phyloP scores from a whole-genome alignment of 345 rosid genomes.

The Arabis hirsuta region DNA sequence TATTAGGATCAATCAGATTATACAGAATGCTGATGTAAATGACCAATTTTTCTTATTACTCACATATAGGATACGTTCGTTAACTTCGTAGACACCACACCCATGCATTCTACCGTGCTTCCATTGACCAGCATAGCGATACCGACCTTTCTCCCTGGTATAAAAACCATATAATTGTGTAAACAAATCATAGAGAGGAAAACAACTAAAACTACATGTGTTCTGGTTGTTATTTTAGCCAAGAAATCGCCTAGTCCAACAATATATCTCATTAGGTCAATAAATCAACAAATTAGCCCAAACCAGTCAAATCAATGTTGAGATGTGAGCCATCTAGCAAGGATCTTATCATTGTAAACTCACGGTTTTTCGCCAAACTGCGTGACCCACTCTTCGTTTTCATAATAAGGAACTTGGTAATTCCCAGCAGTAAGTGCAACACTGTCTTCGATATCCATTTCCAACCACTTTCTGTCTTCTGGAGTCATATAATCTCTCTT shows the following conservation, averaged over 20 bases:
- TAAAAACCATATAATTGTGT: slow-evolving; percentile 19
- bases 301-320: slow-evolving; percentile 9
- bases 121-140: slow-evolving; percentile 97
- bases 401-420: slow-evolving; percentile 72
- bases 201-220: neutral
- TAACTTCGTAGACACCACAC: slow-evolving; percentile 88
- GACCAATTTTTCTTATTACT: slow-evolving; percentile 42
- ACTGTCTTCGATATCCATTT: slow-evolving; percentile 93
- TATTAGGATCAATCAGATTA: slow-evolving; percentile 13
- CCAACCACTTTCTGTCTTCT: slow-evolving; percentile 91
- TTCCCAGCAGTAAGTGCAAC: slow-evolving; percentile 52
- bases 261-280: slow-evolving; percentile 15
- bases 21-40: slow-evolving; percentile 3
- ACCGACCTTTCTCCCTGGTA: slow-evolving; percentile 88
- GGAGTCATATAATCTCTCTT: slow-evolving; percentile 78
- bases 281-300: slow-evolving; percentile 13
- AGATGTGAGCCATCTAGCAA: slow-evolving; percentile 18
- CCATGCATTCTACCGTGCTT: slow-evolving; percentile 97
- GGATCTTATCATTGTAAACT: slow-evolving; percentile 41
- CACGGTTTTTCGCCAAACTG: slow-evolving; percentile 86
- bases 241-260: slow-evolving; percentile 9
- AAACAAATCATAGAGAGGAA: slow-evolving; percentile 33
- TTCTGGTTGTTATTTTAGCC: neutral
- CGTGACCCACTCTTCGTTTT: slow-evolving; percentile 72
- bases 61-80: slow-evolving; percentile 67